Percentiles rank a stretch among this genome's conserved stretches.
These are phyloP conservation scores for Pythium aphanidermatum DNA, from an alignment of 352 stramenopile genomes.

Conservation along the genomic window DNA sequence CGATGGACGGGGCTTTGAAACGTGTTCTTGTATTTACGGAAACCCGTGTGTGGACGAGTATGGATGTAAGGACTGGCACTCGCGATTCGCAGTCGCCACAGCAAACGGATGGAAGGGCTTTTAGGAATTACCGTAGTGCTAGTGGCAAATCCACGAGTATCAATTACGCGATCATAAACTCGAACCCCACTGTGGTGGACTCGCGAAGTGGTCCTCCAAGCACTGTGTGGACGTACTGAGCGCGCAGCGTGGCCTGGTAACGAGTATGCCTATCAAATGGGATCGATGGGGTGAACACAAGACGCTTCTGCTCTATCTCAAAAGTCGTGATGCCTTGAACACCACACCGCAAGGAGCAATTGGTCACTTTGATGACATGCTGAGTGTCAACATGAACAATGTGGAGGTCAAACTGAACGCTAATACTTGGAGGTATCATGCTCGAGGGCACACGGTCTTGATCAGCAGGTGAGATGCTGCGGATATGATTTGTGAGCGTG, in stretches of 20 bases:
- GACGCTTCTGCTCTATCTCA: not conserved
- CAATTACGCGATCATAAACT: slow-evolving; percentile 20
- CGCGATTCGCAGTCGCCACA: slow-evolving; percentile 73
- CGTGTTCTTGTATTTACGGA: slow-evolving; percentile 85
- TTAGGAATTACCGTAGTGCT: slow-evolving; percentile 15
- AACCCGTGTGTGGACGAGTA: slow-evolving; percentile 90
- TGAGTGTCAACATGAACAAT: slow-evolving; percentile 23
- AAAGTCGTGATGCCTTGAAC: slow-evolving; percentile 24
- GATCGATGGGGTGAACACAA: slow-evolving; percentile 29
- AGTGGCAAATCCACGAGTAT: not conserved
- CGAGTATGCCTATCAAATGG: slow-evolving; percentile 26
- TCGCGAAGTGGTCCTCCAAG: slow-evolving; percentile 6
- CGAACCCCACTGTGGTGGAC: slow-evolving; percentile 8
- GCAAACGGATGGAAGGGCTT: slow-evolving; percentile 89
- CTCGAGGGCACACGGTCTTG: slow-evolving; percentile 7
- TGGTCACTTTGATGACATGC: slow-evolving; percentile 29
- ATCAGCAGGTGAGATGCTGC: slow-evolving; percentile 7
- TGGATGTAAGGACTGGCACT: slow-evolving; percentile 85
- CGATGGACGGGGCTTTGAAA: slow-evolving; percentile 71
- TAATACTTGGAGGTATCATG: slow-evolving; percentile 2
- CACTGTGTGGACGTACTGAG: slow-evolving; percentile 22
- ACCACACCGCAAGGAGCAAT: slow-evolving; percentile 10
- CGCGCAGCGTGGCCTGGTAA: slow-evolving; percentile 28
- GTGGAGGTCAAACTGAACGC: slow-evolving; percentile 17
- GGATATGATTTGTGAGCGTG: slow-evolving; percentile 17